phyloP scores from a whole-genome alignment of 768 basidiomycete genomes.

The Suillus subaureus region DNA sequence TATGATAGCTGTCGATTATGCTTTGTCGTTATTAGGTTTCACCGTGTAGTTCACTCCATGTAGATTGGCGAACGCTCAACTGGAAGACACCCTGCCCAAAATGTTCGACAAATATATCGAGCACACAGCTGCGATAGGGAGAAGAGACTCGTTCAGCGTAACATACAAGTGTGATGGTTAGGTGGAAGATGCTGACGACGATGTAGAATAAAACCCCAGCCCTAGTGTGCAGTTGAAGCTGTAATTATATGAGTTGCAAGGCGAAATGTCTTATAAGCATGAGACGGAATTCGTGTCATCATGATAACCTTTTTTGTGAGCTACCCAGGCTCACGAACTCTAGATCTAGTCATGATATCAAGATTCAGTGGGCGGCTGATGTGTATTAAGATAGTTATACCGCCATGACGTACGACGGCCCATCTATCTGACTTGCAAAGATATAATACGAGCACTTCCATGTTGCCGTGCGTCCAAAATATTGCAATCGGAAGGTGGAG shows the following conservation, averaged over 20 bases:
- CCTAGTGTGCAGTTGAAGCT: neutral
- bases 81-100: neutral
- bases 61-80: neutral
- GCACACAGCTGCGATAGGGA: neutral
- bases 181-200: neutral
- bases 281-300: neutral
- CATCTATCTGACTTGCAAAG: too few relatives aligned
- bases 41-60: neutral
- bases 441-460: too few relatives aligned
- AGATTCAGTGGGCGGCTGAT: too few relatives aligned
- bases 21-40: neutral
- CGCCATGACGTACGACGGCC: too few relatives aligned
- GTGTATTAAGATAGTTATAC: too few relatives aligned
- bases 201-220: neutral
- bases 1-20: neutral
- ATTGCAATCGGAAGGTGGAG: too few relatives aligned
- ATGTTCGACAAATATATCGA: neutral
- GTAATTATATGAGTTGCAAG: neutral
- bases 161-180: neutral
- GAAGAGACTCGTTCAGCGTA: neutral
- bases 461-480: too few relatives aligned
- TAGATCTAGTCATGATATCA: too few relatives aligned
- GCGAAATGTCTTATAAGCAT: neutral
- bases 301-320: neutral
- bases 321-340: neutral